Evolutionary conservation across 2,329 filamentous ascomycete genomes (phyloP).

Genomic region (Cadophora luteo-olivacea): DNA sequence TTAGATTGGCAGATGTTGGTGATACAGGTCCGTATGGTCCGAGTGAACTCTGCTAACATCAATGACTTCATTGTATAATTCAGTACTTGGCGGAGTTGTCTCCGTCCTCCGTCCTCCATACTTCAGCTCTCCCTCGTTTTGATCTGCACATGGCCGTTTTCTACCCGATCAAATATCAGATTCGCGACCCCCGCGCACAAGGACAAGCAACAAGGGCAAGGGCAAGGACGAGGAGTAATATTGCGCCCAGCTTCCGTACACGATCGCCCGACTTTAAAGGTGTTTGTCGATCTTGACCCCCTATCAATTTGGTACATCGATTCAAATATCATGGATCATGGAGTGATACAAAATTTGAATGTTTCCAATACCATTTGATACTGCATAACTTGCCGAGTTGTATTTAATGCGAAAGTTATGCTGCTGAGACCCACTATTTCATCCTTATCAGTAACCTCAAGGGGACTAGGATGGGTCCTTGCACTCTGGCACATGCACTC

Average conservation of each 20-base stretch:
- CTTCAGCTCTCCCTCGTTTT: background rate
- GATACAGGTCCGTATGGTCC: background rate
- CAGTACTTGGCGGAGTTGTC: background rate
- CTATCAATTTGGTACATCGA: background rate
- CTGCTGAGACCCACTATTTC: slow-evolving; percentile 6
- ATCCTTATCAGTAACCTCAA: slow-evolving; percentile 12
- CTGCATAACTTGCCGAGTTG: slow-evolving; percentile 11
- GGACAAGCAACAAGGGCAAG: background rate
- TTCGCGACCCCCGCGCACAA: slow-evolving; percentile 5
- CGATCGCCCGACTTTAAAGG: slow-evolving; percentile 5
- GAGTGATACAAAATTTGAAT: slow-evolving; percentile 6
- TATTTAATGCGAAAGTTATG: slow-evolving; percentile 8
- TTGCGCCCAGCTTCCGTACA: background rate
- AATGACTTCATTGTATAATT: slow-evolving; percentile 14
- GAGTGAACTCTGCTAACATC: background rate
- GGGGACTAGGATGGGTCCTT: slow-evolving; percentile 14
- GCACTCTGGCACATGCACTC: slow-evolving; percentile 1
- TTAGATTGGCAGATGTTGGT: too few species aligned
- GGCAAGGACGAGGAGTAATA: background rate
- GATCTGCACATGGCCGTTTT: slow-evolving; percentile 1
- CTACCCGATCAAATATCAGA: slow-evolving; percentile 14
- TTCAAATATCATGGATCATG: background rate
- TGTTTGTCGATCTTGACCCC: slow-evolving; percentile 3
- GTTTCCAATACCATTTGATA: background rate
- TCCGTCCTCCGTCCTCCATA: slow-evolving; percentile 8